Evolutionary conservation across 805 yeast species (phyloP).

Genomic region (Blastobotrys peoriensis): DNA sequence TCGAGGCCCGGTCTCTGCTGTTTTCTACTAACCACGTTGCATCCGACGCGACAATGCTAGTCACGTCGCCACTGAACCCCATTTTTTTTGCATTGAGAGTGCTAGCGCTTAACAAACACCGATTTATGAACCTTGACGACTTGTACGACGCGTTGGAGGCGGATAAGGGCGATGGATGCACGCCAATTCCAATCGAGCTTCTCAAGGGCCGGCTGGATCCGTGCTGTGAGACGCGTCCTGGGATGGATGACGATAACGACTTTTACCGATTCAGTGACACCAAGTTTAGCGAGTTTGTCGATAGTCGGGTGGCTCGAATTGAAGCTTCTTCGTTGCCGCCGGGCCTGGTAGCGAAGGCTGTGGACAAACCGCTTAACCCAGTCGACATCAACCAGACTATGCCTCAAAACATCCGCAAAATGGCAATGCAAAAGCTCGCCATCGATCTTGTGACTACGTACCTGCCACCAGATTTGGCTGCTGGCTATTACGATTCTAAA

Average conservation of each 20-base stretch:
- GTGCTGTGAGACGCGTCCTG: constrained; percentile 11
- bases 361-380: constrained; percentile 16
- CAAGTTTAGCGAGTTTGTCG: constrained; percentile 19
- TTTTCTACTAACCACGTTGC: constrained; percentile 9
- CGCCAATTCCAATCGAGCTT: constrained; percentile 12
- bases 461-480: constrained; percentile 9
- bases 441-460: constrained; percentile 14
- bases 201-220: constrained; percentile 5
- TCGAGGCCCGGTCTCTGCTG: constrained; percentile 10
- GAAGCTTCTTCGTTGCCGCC: constrained; percentile 18
- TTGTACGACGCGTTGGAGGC: constrained; percentile 20
- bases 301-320: constrained; percentile 11
- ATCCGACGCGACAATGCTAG: constrained; percentile 20
- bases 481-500: constrained; percentile 8
- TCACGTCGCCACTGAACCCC: constrained; percentile 26
- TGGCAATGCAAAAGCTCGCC: constrained; percentile 18
- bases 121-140: constrained; percentile 23
- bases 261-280: constrained; percentile 11
- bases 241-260: constrained; percentile 6
- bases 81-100: constrained; percentile 23
- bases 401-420: constrained; percentile 12
- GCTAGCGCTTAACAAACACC: constrained; percentile 14
- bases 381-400: constrained; percentile 16
- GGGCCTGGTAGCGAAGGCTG: constrained; percentile 12
- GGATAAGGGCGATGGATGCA: constrained; percentile 11